Evolutionary conservation across 202 grass and related monocot species (phyloP), one percentile per base, ranked within the genome.

Genomic region (Alloteropsis angusta): DNA sequence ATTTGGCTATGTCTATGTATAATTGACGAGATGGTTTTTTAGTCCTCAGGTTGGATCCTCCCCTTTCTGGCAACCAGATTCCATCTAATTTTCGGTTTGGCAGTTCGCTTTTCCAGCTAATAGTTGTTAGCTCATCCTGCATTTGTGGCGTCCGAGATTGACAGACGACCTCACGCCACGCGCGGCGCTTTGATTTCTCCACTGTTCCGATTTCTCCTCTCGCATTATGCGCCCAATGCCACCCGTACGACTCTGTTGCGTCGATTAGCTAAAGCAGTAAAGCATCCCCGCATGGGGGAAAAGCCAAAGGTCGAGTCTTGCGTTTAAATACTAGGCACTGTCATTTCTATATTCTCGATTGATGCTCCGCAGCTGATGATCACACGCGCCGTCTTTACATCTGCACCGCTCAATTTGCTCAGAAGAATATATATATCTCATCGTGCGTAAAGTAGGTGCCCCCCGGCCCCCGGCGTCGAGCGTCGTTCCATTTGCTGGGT

Each of bases 361-460:
- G 47, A 81, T 85, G 65, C 65, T 81, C 19, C 32, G 9, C 50
- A 21, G 64, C 32, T 77, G 62, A 77, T 77, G 62, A 77, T 72
- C 82, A 65, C 82, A 59, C 71, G 30, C 60, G 44, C 34, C 2
- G 72, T 42, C 87, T 88, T 85, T 88, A 88, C 77, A 42, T 77
- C 87, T 6, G 1, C 1, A 60, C 85, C 82, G 72, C 65, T 81
- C 82, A 88, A 79, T 85, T 79, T 88, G 85, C 78, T 66, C 41
- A 0, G 7, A 37, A 32, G 89, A 85, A 91, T 88, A 73, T 71
- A 91, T 88, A 73, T 71, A 59, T 65, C 3, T 30, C 38, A 65
- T 50, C 65, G 17, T 15, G 39, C 16, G 11, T 46, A 85, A 88
- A 88, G 78, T 30, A 65, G 68, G 75, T 16, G 41, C 60, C 11